phyloP scores from a whole-genome alignment of 805 yeast genomes.

The Yamadazyma insecticola region DNA sequence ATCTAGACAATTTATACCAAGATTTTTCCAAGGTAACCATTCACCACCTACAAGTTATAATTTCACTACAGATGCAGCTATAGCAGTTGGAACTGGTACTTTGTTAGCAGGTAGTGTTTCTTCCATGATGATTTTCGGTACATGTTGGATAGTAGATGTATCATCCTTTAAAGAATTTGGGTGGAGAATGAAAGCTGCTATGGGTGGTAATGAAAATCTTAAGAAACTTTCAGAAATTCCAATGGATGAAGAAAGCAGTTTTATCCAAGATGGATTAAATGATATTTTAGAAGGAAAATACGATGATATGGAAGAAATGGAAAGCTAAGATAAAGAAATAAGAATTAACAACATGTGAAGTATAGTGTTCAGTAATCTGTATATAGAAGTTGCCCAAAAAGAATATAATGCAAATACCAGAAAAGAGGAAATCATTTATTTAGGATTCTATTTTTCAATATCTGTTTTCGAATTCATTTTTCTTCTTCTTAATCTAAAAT shows the following conservation, averaged over 20 bases:
- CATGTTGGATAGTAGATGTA: slow-evolving; percentile 78
- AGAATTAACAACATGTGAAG: no score
- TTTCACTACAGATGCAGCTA: slow-evolving; percentile 76
- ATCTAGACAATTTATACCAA: slow-evolving; percentile 69
- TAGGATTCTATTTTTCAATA: no score
- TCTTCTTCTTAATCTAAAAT: no score
- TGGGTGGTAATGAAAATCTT: slow-evolving; percentile 68
- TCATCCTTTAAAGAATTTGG: slow-evolving; percentile 68
- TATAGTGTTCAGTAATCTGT: no score
- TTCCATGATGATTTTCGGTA: slow-evolving; percentile 68
- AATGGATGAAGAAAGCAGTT: slow-evolving; percentile 55
- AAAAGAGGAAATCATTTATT: no score
- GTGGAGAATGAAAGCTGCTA: slow-evolving; percentile 51
- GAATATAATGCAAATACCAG: no score
- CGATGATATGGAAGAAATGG: slow-evolving; percentile 12
- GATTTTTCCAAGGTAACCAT: slow-evolving; percentile 78
- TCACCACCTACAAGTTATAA: slow-evolving; percentile 74
- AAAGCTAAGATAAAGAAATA: background rate
- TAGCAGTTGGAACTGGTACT: slow-evolving; percentile 80
- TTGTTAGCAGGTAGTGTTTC: slow-evolving; percentile 67
- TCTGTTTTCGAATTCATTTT: no score
- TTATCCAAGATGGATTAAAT: slow-evolving; percentile 52
- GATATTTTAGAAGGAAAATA: slow-evolving; percentile 45
- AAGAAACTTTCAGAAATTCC: slow-evolving; percentile 36
- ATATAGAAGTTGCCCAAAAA: no score